Evolutionary conservation across 2,329 filamentous ascomycete genomes (phyloP).

Genomic region (Fusarium falciforme): DNA sequence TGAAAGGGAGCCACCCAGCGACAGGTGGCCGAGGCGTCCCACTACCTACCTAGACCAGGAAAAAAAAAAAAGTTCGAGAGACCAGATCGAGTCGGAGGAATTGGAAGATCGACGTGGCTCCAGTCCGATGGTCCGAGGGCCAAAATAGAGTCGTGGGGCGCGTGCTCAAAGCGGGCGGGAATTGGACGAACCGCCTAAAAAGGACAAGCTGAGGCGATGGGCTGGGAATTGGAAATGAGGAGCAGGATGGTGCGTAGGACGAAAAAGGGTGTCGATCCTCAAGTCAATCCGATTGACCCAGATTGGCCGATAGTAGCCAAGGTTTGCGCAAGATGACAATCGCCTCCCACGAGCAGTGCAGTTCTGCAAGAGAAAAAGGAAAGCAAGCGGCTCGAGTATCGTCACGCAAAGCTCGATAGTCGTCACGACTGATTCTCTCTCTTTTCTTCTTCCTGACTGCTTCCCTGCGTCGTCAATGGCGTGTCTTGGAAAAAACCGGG

Average conservation of each 20-base stretch:
- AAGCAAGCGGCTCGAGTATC: constrained; percentile 7
- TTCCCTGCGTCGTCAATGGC: constrained; percentile 28
- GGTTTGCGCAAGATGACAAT: neutral
- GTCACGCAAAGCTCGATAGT: constrained; percentile 21
- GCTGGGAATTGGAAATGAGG: constrained; percentile 28
- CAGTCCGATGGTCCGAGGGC: constrained; percentile 33
- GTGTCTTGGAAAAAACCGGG: constrained; percentile 35
- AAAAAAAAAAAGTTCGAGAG: constrained; percentile 6
- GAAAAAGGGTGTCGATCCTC: neutral
- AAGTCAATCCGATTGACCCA: neutral
- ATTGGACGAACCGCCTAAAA: constrained; percentile 23
- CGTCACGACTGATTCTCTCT: constrained; percentile 17
- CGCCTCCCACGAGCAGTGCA: neutral
- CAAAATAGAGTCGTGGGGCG: constrained; percentile 38
- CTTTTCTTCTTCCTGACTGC: constrained; percentile 11
- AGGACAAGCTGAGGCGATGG: constrained; percentile 21
- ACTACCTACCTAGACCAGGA: constrained; percentile 22
- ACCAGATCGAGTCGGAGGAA: constrained; percentile 26
- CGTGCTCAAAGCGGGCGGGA: constrained; percentile 33
- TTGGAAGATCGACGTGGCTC: constrained; percentile 32
- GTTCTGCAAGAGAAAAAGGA: neutral
- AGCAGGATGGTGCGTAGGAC: constrained; percentile 22
- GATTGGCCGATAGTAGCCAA: constrained; percentile 12
- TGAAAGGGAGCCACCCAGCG: neutral
- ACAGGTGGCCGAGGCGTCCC: constrained; percentile 11